Evolutionary conservation across 78 protist species (phyloP).

Genomic region (Emiliania huxleyi): DNA sequence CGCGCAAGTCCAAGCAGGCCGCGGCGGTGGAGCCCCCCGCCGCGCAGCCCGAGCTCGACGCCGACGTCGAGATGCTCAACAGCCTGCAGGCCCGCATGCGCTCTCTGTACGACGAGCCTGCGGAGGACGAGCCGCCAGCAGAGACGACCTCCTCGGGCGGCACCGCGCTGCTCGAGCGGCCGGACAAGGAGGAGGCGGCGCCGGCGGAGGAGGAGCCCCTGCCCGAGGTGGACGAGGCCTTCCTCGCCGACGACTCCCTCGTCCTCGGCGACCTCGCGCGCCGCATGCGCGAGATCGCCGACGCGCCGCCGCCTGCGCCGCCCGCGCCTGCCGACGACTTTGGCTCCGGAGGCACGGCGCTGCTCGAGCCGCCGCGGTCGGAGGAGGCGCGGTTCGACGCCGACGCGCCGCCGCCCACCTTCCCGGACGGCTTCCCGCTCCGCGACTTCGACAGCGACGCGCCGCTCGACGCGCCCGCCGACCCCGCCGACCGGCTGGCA

Average conservation of each 20-base stretch:
- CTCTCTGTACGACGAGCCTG: too few relatives aligned
- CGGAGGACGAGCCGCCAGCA: too few relatives aligned
- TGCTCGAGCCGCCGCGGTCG: neutral
- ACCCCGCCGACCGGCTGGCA: too few relatives aligned
- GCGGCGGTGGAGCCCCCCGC: too few relatives aligned
- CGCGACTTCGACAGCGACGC: neutral
- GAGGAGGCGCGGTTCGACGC: neutral
- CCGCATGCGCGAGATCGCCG: neutral
- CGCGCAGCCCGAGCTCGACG: too few relatives aligned
- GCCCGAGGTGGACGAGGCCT: neutral
- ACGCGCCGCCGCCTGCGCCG: neutral
- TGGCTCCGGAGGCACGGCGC: neutral
- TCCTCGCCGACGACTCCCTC: neutral
- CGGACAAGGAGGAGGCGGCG: slow-evolving; percentile 20
- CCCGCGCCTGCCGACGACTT: neutral
- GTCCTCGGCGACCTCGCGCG: neutral
- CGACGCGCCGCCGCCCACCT: neutral
- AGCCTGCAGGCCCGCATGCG: too few relatives aligned
- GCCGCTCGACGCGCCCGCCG: neutral
- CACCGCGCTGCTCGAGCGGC: slow-evolving; percentile 12
- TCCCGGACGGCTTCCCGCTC: neutral
- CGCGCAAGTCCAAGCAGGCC: too few relatives aligned
- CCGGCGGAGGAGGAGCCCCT: neutral
- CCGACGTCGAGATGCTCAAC: too few relatives aligned
- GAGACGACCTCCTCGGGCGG: too few relatives aligned